phyloP scores from a whole-genome alignment of 495 filamentous ascomycete genomes.

The Hypoxylon crocopeplum region DNA sequence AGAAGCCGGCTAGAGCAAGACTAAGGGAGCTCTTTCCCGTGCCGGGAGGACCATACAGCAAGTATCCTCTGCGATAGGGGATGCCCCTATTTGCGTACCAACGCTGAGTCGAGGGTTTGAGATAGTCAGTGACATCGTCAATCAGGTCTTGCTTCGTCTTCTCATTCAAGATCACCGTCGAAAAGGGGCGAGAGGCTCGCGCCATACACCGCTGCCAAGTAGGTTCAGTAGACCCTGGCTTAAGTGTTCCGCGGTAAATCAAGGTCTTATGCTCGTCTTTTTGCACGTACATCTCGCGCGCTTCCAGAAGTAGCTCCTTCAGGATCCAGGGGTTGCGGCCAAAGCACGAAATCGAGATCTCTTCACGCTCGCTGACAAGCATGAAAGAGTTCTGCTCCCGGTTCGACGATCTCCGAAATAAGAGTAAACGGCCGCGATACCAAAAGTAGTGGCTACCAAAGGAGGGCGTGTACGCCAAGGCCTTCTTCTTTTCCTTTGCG shows the following conservation, averaged over 20 bases:
- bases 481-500: conserved; percentile 63
- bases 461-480: conserved; percentile 67
- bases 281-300: conserved; percentile 62
- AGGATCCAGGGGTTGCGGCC: conserved; percentile 70
- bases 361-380: conserved; percentile 56
- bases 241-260: conserved; percentile 66
- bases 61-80: conserved; percentile 84
- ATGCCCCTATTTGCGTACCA: conserved; percentile 83
- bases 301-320: conserved; percentile 71
- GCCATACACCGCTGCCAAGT: conserved; percentile 62
- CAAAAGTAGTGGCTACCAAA: conserved; percentile 72
- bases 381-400: conserved; percentile 37
- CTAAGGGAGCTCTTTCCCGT: conserved; percentile 69
- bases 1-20: conserved; percentile 73
- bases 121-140: conserved; percentile 86
- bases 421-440: conserved; percentile 62
- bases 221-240: conserved; percentile 40
- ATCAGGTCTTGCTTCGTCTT: conserved; percentile 76
- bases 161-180: conserved; percentile 86
- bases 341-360: conserved; percentile 68
- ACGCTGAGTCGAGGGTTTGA: conserved; percentile 73
- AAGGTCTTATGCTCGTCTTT: conserved; percentile 68
- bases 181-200: conserved; percentile 75
- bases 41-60: conserved; percentile 90
- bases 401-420: conserved; percentile 58